phyloP scores from a whole-genome alignment of 805 yeast species.

The Saccharomycopsis sp. region DNA sequence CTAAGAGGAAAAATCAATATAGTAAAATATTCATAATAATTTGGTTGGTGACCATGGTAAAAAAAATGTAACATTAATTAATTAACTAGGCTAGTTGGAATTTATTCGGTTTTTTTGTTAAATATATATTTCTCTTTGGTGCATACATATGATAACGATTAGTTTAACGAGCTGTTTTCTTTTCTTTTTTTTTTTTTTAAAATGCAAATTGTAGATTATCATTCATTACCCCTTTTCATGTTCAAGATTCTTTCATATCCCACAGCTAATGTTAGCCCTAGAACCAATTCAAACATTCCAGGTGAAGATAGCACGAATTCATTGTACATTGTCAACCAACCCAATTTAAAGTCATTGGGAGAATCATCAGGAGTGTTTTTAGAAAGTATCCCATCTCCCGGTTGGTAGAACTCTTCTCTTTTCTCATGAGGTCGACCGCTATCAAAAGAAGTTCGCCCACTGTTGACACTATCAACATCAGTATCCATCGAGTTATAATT shows the following conservation, averaged over 20 bases:
- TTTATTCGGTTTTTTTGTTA: no score
- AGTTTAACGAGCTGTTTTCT: no score
- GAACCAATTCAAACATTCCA: constrained; percentile 48
- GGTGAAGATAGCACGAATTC: constrained; percentile 29
- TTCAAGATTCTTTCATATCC: constrained; percentile 33
- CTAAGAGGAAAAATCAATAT: no score
- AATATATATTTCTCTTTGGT: no score
- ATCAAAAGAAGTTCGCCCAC: no score
- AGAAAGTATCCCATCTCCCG: constrained; percentile 51
- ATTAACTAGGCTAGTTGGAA: not conserved
- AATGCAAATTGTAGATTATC: not conserved
- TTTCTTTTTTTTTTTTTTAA: not conserved
- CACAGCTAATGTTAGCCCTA: constrained; percentile 47
- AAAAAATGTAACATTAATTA: not conserved
- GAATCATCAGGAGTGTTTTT: constrained; percentile 51
- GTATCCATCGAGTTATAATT: not conserved
- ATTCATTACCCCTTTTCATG: no score
- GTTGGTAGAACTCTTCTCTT: constrained; percentile 25
- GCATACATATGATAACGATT: no score
- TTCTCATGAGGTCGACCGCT: not conserved
- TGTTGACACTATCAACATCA: no score
- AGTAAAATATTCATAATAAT: not conserved
- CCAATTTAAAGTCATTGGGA: constrained; percentile 52
- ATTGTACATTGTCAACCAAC: constrained; percentile 60
- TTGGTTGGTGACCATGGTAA: not conserved